Conservation (phyloP, 495 filamentous ascomycete species). For the Aspergillus bertholletiae region DNA sequence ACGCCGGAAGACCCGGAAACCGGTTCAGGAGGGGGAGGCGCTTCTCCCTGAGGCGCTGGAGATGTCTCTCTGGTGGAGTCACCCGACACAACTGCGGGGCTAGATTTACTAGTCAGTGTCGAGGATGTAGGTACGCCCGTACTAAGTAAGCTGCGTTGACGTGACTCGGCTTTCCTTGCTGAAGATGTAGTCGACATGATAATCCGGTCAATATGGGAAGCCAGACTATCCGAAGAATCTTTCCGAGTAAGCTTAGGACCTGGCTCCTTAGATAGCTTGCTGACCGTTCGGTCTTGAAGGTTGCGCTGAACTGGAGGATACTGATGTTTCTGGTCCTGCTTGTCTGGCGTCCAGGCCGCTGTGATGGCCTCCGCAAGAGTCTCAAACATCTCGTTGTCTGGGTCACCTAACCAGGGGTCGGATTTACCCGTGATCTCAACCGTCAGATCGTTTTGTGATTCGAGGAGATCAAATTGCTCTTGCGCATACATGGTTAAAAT, state of each 20-base stretch:
- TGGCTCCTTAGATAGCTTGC: slow-evolving; percentile 9
- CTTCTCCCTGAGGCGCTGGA: neutral
- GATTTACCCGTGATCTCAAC: slow-evolving; percentile 87
- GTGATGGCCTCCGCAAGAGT: slow-evolving; percentile 85
- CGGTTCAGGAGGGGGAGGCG: neutral
- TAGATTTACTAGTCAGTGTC: slow-evolving; percentile 44
- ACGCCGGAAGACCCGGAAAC: slow-evolving; percentile 12
- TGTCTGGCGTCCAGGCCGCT: slow-evolving; percentile 62
- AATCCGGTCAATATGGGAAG: slow-evolving; percentile 45
- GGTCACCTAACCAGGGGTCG: slow-evolving; percentile 94
- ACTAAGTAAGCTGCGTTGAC: slow-evolving; percentile 35
- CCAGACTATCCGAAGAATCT: slow-evolving; percentile 42
- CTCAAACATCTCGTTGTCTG: slow-evolving; percentile 83
- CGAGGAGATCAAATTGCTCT: slow-evolving; percentile 67
- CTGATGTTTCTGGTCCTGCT: slow-evolving; percentile 26
- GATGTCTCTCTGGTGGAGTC: slow-evolving; percentile 1
- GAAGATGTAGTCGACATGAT: slow-evolving; percentile 44
- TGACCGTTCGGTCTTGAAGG: slow-evolving; percentile 11
- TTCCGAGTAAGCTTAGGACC: slow-evolving; percentile 27
- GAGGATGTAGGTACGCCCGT: slow-evolving; percentile 53
- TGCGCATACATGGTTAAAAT: slow-evolving; percentile 63
- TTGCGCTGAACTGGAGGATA: slow-evolving; percentile 25
- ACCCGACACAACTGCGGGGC: slow-evolving; percentile 2
- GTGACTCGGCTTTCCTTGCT: slow-evolving; percentile 28
- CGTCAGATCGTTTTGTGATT: slow-evolving; percentile 74